Evolutionary conservation across 1,139 yeast genomes (phyloP), one percentile per base, ranked within the genome.

Genomic region (Zygoascus hellenicus): DNA sequence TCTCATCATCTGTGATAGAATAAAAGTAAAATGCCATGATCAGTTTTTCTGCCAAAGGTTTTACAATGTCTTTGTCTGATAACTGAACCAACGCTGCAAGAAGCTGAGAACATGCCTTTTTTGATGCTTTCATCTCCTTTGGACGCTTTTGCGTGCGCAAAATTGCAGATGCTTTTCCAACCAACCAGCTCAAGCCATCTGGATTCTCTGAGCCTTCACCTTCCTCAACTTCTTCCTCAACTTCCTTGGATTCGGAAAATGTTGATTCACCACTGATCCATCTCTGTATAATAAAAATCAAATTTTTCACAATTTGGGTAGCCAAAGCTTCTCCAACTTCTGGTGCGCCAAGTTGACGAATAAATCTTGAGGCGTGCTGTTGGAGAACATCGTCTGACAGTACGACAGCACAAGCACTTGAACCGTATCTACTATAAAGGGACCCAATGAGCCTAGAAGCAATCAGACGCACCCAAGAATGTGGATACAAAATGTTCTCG

Each of bases 331-430:
- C 82, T 1, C 85, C 68, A 31, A 88, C 72, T 4, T 77, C 67
- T 1, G 96, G 94, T 0, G 96, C 96, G 22, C 85, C 79, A 45
- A 90, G 66, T 68, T 88, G 96, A 59, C 89, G 84, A 51, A 88
- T 71, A 40, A 79, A 66, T 58, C 89, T 77, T 56, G 77, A 77
- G 0, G 86, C 86, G 42, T 84, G 75, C 0, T 77, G 75, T 62
- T 85, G 94, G 28, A 83, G 47, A 5, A 48, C 50, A 9, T 50
- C 69, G 19, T 69, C 56, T 5, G 64, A 16, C 29, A 55, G 48
- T n/a, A 49, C 43, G 17, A 55, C 47, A 14, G 49, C 48, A n/a
- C 50, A 47, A 1, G 37, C 38, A 3, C 47, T 39, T 2, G 42
- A 45, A 5, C 47, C 61, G 14, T 68, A 71, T 48, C 74, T 73